Evolutionary conservation across 352 stramenopile genomes (phyloP).

Genomic region (Phytophthora brassicae): DNA sequence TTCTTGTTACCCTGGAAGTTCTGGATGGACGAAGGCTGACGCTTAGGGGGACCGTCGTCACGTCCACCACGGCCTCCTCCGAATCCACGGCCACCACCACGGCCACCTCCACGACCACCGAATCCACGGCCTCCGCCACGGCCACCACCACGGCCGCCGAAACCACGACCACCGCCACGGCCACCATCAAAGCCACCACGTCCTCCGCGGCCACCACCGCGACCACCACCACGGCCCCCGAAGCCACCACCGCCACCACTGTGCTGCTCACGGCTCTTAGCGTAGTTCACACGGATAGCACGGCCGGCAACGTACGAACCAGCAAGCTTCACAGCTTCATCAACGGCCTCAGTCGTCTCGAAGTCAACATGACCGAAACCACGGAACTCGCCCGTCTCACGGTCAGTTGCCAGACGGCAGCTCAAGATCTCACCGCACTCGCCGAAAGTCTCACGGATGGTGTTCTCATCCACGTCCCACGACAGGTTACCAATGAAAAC

Average conservation of each 20-base stretch:
- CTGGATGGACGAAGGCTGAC: slow-evolving; percentile 90
- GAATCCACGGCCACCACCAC: slow-evolving; percentile 47
- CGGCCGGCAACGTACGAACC: slow-evolving; percentile 93
- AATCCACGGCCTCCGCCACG: slow-evolving; percentile 54
- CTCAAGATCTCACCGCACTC: slow-evolving; percentile 95
- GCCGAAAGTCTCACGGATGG: slow-evolving; percentile 90
- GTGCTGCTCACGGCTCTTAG: slow-evolving; percentile 68
- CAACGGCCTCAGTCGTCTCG: slow-evolving; percentile 91
- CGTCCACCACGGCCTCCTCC: slow-evolving; percentile 67
- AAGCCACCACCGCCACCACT: slow-evolving; percentile 33
- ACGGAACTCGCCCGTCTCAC: slow-evolving; percentile 97
- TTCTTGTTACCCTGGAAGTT: slow-evolving; percentile 96
- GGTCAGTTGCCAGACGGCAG: slow-evolving; percentile 95
- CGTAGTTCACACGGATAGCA: slow-evolving; percentile 95
- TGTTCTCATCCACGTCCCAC: slow-evolving; percentile 96
- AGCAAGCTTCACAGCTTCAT: slow-evolving; percentile 90
- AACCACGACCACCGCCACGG: slow-evolving; percentile 60
- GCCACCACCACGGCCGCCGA: slow-evolving; percentile 52
- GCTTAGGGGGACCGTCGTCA: slow-evolving; percentile 66
- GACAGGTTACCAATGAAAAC: slow-evolving; percentile 98
- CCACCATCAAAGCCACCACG: slow-evolving; percentile 48
- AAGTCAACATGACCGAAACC: slow-evolving; percentile 99
- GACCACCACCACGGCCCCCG: slow-evolving; percentile 47
- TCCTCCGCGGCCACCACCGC: slow-evolving; percentile 50
- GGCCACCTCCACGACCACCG: slow-evolving; percentile 34